Percentiles rank a stretch among this genome's conserved stretches.
phyloP scores from a whole-genome alignment of 2,329 filamentous ascomycete genomes.

The Penicillium sp. region DNA sequence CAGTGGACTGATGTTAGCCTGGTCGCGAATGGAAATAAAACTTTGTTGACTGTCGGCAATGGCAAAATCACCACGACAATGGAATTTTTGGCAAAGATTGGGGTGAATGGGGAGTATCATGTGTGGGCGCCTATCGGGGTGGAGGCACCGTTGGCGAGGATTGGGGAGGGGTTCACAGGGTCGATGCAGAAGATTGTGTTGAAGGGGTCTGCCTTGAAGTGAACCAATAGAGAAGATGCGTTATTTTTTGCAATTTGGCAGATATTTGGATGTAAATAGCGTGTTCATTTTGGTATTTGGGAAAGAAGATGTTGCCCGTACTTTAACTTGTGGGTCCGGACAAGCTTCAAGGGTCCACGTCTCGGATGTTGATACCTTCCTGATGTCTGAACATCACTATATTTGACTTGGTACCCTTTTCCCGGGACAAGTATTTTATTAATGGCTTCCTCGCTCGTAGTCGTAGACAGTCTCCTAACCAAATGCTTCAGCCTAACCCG shows the following conservation, averaged over 20 bases:
- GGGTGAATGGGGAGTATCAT: constrained; percentile 12
- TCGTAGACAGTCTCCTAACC: too few species aligned
- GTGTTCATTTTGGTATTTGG: too few species aligned
- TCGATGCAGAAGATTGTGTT: constrained; percentile 14
- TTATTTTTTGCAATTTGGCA: too few species aligned
- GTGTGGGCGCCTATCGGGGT: constrained; percentile 28
- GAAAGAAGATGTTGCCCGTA: not conserved
- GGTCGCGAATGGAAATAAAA: constrained; percentile 36
- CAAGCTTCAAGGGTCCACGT: not conserved
- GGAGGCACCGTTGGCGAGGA: constrained; percentile 21
- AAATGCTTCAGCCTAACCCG: too few species aligned
- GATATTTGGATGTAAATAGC: not conserved
- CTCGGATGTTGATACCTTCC: not conserved
- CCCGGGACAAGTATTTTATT: too few species aligned
- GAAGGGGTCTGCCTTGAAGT: not conserved
- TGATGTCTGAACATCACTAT: not conserved
- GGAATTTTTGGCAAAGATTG: constrained; percentile 12
- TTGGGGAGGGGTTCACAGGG: constrained; percentile 18
- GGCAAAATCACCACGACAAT: constrained; percentile 2
- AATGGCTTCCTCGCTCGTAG: too few species aligned
- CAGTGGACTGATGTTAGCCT: constrained; percentile 38
- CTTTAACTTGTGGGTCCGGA: not conserved
- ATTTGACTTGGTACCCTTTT: too few species aligned
- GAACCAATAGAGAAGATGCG: not conserved
- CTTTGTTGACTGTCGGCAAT: constrained; percentile 27